Percentiles rank a stretch among this genome's conserved stretches.
phyloP scores from a whole-genome alignment of 2,329 filamentous ascomycete genomes.

The Paramyrothecium roridum region DNA sequence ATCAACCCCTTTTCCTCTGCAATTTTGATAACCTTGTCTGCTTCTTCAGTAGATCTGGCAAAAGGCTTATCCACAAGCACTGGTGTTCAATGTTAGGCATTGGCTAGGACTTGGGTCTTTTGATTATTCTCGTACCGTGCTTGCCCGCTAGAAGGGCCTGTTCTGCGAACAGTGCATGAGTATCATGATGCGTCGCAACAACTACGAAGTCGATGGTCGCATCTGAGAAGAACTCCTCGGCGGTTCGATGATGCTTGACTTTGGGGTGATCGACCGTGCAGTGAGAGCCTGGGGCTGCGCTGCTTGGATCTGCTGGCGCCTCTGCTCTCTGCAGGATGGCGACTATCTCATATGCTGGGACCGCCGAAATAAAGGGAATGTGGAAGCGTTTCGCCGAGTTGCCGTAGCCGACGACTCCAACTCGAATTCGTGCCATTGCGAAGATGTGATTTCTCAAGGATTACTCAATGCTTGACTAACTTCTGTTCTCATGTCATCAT shows the following conservation, averaged over 20 bases:
- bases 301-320: conserved; percentile 25
- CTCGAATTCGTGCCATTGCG: conserved; percentile 32
- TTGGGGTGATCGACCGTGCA: conserved; percentile 45
- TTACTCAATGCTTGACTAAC: no score
- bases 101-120: no score
- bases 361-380: conserved; percentile 45
- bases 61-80: conserved; percentile 19
- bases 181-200: conserved; percentile 29
- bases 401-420: conserved; percentile 49
- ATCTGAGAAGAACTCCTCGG: conserved; percentile 59
- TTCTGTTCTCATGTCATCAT: no score
- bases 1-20: conserved; percentile 12
- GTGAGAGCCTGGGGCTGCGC: conserved; percentile 27
- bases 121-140: conserved; percentile 9
- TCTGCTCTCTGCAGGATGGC: conserved; percentile 46
- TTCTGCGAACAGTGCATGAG: conserved; percentile 13
- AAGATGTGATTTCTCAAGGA: neutral
- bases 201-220: conserved; percentile 57
- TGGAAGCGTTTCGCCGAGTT: conserved; percentile 45
- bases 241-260: conserved; percentile 53
- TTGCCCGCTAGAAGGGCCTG: conserved; percentile 12
- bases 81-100: neutral
- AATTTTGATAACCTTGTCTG: conserved; percentile 12
- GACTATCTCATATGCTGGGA: conserved; percentile 40
- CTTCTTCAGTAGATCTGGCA: conserved; percentile 11